phyloP scores from a whole-genome alignment of 169 alveolate species.

The Perkinsus marinus region DNA sequence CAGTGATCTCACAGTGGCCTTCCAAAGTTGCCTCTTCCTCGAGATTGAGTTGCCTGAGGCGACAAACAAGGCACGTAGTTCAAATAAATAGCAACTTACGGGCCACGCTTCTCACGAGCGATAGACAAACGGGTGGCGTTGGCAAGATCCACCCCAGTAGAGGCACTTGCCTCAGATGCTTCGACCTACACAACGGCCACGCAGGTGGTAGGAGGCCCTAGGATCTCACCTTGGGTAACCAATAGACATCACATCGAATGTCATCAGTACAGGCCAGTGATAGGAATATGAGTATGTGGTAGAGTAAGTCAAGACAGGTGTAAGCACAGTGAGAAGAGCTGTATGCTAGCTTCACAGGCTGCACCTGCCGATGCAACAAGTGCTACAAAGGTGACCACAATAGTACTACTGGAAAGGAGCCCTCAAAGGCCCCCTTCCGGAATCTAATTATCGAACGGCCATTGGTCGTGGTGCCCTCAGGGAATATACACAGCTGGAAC shows the following conservation, averaged over 20 bases:
- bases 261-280: not conserved
- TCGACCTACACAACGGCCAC: too few species aligned
- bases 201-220: too few species aligned
- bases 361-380: not conserved
- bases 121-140: too few species aligned
- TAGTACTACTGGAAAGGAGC: conserved; percentile 28
- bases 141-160: too few species aligned
- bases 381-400: not conserved
- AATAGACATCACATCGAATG: not conserved
- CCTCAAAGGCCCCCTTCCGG: conserved; percentile 57
- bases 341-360: not conserved
- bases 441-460: conserved; percentile 41
- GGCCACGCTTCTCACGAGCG: too few species aligned
- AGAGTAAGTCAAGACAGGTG: not conserved
- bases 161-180: too few species aligned
- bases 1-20: not conserved
- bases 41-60: not conserved
- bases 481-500: conserved; percentile 38
- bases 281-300: not conserved
- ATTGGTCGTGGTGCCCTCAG: conserved; percentile 66
- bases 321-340: not conserved
- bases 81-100: too few species aligned
- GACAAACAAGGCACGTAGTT: not conserved
- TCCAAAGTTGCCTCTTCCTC: not conserved
- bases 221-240: not conserved